Percentiles rank a stretch among this genome's conserved stretches.
phyloP scores from a whole-genome alignment of 257 asterid genomes.

The Parsonsia alboflavescens region DNA sequence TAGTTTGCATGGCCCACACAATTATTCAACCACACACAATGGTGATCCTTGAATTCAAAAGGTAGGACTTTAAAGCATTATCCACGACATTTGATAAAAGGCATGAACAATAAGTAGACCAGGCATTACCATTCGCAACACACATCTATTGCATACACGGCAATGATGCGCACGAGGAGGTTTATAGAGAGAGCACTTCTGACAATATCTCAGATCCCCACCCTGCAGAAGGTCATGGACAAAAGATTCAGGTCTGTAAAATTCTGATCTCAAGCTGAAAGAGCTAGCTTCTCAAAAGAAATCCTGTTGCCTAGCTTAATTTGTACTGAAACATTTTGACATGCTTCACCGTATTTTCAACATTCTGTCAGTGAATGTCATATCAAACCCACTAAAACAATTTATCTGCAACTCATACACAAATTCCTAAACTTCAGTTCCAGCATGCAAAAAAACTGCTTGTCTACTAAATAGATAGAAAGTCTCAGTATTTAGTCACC shows the following conservation, averaged over 20 bases:
- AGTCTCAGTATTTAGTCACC: neutral
- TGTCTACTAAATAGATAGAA: neutral
- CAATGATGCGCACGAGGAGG: constrained; percentile 98
- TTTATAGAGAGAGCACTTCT: constrained; percentile 78
- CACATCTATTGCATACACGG: constrained; percentile 83
- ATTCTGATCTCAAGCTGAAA: neutral
- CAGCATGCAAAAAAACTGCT: neutral
- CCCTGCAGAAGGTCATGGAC: constrained; percentile 48
- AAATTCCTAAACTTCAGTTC: neutral
- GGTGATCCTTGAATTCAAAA: constrained; percentile 78
- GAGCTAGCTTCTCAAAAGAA: neutral
- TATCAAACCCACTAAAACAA: neutral
- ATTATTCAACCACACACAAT: constrained; percentile 90
- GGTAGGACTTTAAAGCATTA: constrained; percentile 35
- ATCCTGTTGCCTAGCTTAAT: neutral
- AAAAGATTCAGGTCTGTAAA: constrained; percentile 17
- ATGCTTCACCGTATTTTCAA: neutral
- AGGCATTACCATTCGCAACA: constrained; percentile 80
- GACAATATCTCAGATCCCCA: constrained; percentile 89
- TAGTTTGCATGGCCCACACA: constrained; percentile 94
- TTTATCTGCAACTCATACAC: neutral
- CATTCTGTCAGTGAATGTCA: neutral
- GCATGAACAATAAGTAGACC: constrained; percentile 26
- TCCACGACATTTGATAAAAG: constrained; percentile 26
- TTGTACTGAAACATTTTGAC: neutral